phyloP scores from a whole-genome alignment of 768 basidiomycete species.

The Tubosaeta sp. region DNA sequence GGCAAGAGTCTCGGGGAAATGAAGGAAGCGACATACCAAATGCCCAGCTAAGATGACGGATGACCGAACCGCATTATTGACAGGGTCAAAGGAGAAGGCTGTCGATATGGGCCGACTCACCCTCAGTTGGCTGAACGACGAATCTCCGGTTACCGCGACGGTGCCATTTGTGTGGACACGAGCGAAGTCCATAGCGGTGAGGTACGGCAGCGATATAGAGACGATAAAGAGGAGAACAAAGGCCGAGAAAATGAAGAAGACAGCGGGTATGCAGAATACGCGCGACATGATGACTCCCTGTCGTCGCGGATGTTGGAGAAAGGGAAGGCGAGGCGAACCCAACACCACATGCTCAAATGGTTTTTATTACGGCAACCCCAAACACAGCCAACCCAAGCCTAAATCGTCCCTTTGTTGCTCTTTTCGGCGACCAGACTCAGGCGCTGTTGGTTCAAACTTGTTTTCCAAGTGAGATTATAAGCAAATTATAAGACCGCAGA shows the following conservation, averaged over 20 bases:
- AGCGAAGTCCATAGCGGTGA: constrained; percentile 63
- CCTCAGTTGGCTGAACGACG: constrained; percentile 42
- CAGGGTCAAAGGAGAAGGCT: background rate
- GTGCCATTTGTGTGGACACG: constrained; percentile 48
- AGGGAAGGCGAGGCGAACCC: background rate
- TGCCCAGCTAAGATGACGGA: constrained; percentile 50
- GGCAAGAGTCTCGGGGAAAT: background rate
- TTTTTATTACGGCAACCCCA: constrained; percentile 14
- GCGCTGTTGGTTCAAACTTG: too few relatives aligned
- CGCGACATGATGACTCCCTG: constrained; percentile 35
- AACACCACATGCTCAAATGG: background rate
- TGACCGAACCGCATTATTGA: constrained; percentile 3
- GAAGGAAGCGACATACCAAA: constrained; percentile 47
- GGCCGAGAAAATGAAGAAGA: constrained; percentile 54
- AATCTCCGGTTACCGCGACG: constrained; percentile 18
- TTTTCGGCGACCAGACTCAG: too few relatives aligned
- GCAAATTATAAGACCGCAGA: too few relatives aligned
- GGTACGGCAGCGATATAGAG: constrained; percentile 67
- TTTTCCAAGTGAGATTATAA: too few relatives aligned
- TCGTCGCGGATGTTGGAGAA: constrained; percentile 4
- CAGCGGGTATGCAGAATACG: constrained; percentile 57
- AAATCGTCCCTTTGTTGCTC: too few relatives aligned
- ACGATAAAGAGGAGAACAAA: constrained; percentile 64
- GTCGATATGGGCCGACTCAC: constrained; percentile 40
- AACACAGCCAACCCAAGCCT: too few relatives aligned